Base-by-base conservation (phyloP, 768 basidiomycete genomes). In the Lenzites betulinus region DNA sequence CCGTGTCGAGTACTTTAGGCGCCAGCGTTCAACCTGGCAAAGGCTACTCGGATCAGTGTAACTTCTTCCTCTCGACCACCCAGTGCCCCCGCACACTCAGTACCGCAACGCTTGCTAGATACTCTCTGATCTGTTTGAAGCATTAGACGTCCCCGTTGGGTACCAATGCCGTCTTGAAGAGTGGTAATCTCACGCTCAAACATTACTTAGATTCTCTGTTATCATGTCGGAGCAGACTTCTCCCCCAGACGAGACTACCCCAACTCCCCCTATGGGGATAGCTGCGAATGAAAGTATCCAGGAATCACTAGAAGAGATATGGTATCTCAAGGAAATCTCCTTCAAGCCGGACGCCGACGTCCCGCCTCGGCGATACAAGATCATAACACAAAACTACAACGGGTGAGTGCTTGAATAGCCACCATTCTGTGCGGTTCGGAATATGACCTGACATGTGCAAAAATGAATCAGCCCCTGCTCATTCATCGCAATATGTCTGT, bases 401-500 rank as follows among this genome's bases (percentile, higher is more conserved):
- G 90, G 91, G 91, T 90, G 58, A 60, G 86, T 78, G 11, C 25
- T 13, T 20, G 4, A n/a, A n/a, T 16, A 43, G 42, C n/a, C 13
- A 20, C 15, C 23, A 50, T 0, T 25, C 13, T 23, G 13, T 35
- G 4, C 11, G 30, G 11, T 5, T 33, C 30, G 11, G 4, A 11
- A 2, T 25, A n/a, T 22, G 1, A 1, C 23, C 53, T 26, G 7
- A 63, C 51, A 23, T 63, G 18, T 51, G 2, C 22, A 38, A 54
- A 25, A 22, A 20, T 25, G n/a, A 43, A 36, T 7, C 69, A 95
- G 93, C 9, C 93, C 93, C 9, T 95, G 93, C 69, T 93, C 92
- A 0, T 90, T 95, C 64, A 92, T 95, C 66, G 93, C 93, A 26
- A 90, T 94, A 59, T 94, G 92, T 91, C 68, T 66, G 82, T 71